Conservation (phyloP, 2,329 filamentous ascomycete species). For the Diaporthe amygdali region DNA sequence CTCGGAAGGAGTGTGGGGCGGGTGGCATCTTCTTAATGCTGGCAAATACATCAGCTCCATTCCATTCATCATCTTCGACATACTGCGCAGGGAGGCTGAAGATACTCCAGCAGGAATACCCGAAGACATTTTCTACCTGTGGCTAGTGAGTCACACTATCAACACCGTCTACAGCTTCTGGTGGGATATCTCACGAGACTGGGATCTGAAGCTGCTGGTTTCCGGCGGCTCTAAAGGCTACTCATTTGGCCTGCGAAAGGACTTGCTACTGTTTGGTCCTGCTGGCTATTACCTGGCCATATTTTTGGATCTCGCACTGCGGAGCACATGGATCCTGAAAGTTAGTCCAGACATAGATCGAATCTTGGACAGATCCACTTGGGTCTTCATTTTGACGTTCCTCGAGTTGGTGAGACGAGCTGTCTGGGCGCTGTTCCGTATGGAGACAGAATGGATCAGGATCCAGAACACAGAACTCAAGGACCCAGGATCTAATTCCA, state of each 20-base stretch:
- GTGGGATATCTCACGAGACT: constrained; percentile 8
- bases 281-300: background rate
- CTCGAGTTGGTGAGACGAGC: background rate
- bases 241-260: background rate
- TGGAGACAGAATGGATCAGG: constrained; percentile 2
- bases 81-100: background rate
- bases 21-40: background rate
- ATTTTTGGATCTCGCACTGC: background rate
- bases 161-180: background rate
- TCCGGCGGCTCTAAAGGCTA: background rate
- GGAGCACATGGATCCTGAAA: background rate
- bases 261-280: background rate
- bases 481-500: background rate
- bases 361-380: background rate
- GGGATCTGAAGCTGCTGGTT: background rate
- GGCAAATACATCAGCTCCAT: constrained; percentile 13
- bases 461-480: background rate
- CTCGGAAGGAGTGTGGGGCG: background rate
- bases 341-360: constrained; percentile 1
- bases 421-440: background rate
- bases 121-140: background rate
- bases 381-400: background rate
- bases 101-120: background rate
- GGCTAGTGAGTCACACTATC: background rate
- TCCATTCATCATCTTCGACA: constrained; percentile 1